Percentiles rank a stretch among this genome's conserved stretches.
Evolutionary conservation across 2,329 filamentous ascomycete genomes (phyloP).

Genomic region (Pseudogymnoascus sp.): DNA sequence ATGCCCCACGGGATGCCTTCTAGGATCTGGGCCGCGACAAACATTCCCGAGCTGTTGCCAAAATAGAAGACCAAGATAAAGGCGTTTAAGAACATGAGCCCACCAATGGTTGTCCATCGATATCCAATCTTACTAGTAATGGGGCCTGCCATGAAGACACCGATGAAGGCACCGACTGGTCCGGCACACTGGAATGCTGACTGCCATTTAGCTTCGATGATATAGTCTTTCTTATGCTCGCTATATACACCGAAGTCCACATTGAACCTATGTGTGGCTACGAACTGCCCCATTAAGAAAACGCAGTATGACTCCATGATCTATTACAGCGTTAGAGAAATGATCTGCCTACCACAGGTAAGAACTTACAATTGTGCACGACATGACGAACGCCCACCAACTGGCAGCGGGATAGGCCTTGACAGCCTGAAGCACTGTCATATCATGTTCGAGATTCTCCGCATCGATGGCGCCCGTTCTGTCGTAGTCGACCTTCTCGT

Average conservation of each 20-base stretch:
- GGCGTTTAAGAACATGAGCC: conserved; percentile 47
- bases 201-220: conserved; percentile 49
- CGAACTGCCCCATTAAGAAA: conserved; percentile 52
- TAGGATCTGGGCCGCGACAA: conserved; percentile 47
- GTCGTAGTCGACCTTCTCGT: conserved; percentile 17
- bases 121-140: conserved; percentile 51
- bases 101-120: conserved; percentile 47
- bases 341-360: conserved; percentile 9
- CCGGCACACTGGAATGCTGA: conserved; percentile 47
- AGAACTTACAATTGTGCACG: conserved; percentile 41
- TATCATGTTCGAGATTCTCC: conserved; percentile 35
- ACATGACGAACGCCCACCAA: conserved; percentile 48
- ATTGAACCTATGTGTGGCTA: conserved; percentile 42
- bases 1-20: conserved; percentile 45
- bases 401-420: conserved; percentile 44
- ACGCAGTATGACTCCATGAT: conserved; percentile 55
- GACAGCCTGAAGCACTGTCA: conserved; percentile 41
- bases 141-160: conserved; percentile 52
- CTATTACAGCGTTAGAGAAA: conserved; percentile 11
- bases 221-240: conserved; percentile 17
- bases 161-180: conserved; percentile 49
- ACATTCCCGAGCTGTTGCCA: conserved; percentile 31
- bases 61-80: conserved; percentile 35
- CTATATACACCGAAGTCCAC: conserved; percentile 37
- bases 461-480: conserved; percentile 21